These are phyloP conservation scores for Mucor indicus DNA, from an alignment of 371 early-diverging fungal species.

Conservation along the genomic window DNA sequence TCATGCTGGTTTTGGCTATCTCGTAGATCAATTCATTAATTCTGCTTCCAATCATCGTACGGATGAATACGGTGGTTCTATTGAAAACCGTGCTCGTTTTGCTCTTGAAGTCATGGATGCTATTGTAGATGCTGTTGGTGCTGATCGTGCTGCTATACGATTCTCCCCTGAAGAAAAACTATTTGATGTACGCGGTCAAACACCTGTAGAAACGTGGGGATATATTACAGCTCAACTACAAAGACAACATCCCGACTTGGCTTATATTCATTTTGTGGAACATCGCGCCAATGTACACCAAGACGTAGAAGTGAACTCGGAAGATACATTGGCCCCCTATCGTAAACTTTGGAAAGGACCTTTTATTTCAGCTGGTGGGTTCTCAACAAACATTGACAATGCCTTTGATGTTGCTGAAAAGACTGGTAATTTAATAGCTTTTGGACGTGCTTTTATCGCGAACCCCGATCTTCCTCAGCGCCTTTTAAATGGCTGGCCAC, in stretches of 20 bases:
- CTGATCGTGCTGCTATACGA: no score
- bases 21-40: slow-evolving; percentile 55
- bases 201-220: slow-evolving; percentile 24
- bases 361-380: background rate
- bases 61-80: slow-evolving; percentile 37
- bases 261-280: slow-evolving; percentile 33
- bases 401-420: slow-evolving; percentile 3
- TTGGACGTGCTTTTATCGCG: slow-evolving; percentile 15
- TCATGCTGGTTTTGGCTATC: slow-evolving; percentile 67
- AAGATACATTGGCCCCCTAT: slow-evolving; percentile 1
- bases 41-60: slow-evolving; percentile 49
- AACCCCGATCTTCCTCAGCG: slow-evolving; percentile 15
- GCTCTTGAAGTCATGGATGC: no score
- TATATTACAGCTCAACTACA: slow-evolving; percentile 17
- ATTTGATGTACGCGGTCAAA: slow-evolving; percentile 25
- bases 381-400: slow-evolving; percentile 8
- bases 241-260: slow-evolving; percentile 13
- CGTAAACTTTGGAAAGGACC: no score
- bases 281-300: slow-evolving; percentile 12
- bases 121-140: no score
- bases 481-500: slow-evolving; percentile 2
- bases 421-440: slow-evolving; percentile 3
- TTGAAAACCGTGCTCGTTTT: no score
- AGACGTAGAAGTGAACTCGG: background rate
- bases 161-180: background rate